A percentile compares a stretch with the other conserved stretches of the same genome.
phyloP scores from a whole-genome alignment of 2,329 filamentous ascomycete genomes.

The Trichoderma sp. region DNA sequence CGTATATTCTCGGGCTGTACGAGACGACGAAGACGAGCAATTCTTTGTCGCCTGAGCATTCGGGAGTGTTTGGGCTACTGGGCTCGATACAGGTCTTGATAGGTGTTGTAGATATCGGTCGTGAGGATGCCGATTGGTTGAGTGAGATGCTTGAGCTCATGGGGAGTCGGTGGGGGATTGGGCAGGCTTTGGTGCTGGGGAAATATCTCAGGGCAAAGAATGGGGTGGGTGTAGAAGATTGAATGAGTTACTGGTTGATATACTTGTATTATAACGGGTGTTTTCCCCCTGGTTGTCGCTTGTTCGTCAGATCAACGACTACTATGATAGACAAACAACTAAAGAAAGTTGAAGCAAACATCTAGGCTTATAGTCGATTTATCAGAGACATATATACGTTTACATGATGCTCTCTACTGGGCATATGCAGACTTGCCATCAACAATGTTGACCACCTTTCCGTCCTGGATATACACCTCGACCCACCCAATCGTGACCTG shows the following conservation, averaged over 20 bases:
- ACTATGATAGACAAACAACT: background rate
- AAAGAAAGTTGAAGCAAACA: background rate
- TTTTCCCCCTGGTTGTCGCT: no score
- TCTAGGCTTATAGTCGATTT: background rate
- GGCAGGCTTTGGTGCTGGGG: background rate
- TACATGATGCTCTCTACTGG: background rate
- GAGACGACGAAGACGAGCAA: background rate
- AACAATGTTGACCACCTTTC: background rate
- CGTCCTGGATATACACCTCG: background rate
- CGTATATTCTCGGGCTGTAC: background rate
- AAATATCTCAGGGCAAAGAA: background rate
- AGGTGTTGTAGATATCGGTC: background rate
- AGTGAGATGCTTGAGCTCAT: background rate
- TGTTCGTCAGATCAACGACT: background rate
- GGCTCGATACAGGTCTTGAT: background rate
- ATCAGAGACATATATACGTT: background rate
- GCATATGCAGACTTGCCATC: background rate
- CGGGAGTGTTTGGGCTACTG: slow-evolving; percentile 1
- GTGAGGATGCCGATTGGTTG: background rate
- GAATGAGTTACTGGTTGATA: background rate
- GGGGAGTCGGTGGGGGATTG: background rate
- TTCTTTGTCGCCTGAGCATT: background rate
- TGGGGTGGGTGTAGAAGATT: background rate
- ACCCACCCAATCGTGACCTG: background rate
- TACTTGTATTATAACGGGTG: background rate